Evolutionary conservation across 306 rosid genomes (phyloP).

Genomic region (Cicer arietinum): DNA sequence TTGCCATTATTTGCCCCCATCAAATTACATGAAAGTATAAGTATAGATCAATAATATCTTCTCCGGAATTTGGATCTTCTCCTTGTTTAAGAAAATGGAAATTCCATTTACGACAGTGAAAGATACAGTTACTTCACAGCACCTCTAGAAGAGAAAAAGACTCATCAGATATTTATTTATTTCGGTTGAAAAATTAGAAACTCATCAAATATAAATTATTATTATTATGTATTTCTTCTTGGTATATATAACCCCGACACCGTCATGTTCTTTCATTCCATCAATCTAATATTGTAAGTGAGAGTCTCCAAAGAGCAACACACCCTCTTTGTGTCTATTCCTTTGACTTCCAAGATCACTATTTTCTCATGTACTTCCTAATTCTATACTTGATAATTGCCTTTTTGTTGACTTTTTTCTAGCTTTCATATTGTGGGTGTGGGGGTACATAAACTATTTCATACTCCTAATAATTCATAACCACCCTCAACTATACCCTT

Average conservation of each 20-base stretch:
- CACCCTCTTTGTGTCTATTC: not conserved
- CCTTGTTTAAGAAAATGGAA: no score
- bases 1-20: no score
- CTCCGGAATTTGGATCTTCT: no score
- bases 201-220: no score
- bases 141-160: no score
- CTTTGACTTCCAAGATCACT: conserved; percentile 37
- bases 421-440: not conserved
- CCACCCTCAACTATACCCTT: not conserved
- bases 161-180: no score
- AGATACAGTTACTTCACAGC: no score
- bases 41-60: no score
- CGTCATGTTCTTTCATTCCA: not conserved
- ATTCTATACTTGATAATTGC: conserved; percentile 1
- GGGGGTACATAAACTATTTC: not conserved
- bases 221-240: not conserved
- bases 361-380: conserved; percentile 42
- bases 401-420: not conserved
- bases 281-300: not conserved
- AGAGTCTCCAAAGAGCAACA: not conserved
- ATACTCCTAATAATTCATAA: not conserved
- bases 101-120: no score
- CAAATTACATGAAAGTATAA: no score
- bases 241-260: not conserved
- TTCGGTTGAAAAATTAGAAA: no score